Evolutionary conservation across 176 grass and related monocot species (phyloP).

Genomic region (Phoenix dactylifera): DNA sequence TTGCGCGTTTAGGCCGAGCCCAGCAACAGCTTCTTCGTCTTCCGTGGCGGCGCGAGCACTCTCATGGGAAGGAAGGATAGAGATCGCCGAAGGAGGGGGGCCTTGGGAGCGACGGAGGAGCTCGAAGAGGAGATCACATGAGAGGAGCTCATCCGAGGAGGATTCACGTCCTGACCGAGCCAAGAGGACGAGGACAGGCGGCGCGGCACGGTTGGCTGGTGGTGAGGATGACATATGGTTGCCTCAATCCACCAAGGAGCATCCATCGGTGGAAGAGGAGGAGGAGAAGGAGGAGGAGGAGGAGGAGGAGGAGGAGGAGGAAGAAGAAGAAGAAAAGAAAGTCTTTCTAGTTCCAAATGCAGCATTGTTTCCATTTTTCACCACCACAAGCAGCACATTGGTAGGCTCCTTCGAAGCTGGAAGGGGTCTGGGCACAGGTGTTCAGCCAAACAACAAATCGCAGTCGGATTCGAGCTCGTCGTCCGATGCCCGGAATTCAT

Average conservation of each 20-base stretch:
- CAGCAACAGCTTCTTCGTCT: neutral
- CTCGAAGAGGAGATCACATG: slow-evolving; percentile 69
- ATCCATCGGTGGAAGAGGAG: slow-evolving; percentile 22
- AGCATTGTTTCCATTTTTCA: slow-evolving; percentile 47
- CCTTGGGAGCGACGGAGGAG: slow-evolving; percentile 32
- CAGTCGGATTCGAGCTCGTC: slow-evolving; percentile 80
- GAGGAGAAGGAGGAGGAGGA: neutral
- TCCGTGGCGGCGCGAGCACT: slow-evolving; percentile 41
- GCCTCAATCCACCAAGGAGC: slow-evolving; percentile 54
- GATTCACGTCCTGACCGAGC: slow-evolving; percentile 38
- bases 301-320: too few relatives aligned
- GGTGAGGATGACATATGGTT: slow-evolving; percentile 70
- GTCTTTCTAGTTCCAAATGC: slow-evolving; percentile 63
- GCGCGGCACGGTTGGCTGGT: slow-evolving; percentile 14
- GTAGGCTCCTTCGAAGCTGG: slow-evolving; percentile 42
- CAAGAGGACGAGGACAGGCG: slow-evolving; percentile 52
- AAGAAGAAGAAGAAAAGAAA: slow-evolving; percentile 37
- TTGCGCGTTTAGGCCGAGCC: slow-evolving; percentile 56
- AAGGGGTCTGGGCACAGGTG: slow-evolving; percentile 19
- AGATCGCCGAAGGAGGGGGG: slow-evolving; percentile 18
- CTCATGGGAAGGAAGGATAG: slow-evolving; percentile 34
- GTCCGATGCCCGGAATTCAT: slow-evolving; percentile 38
- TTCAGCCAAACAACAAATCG: slow-evolving; percentile 47
- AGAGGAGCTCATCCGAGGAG: slow-evolving; percentile 40
- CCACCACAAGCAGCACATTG: slow-evolving; percentile 33